Percentiles rank a stretch among this genome's conserved stretches.
Conservation (phyloP, 257 asterid genomes). For the Voacanga thouarsii region DNA sequence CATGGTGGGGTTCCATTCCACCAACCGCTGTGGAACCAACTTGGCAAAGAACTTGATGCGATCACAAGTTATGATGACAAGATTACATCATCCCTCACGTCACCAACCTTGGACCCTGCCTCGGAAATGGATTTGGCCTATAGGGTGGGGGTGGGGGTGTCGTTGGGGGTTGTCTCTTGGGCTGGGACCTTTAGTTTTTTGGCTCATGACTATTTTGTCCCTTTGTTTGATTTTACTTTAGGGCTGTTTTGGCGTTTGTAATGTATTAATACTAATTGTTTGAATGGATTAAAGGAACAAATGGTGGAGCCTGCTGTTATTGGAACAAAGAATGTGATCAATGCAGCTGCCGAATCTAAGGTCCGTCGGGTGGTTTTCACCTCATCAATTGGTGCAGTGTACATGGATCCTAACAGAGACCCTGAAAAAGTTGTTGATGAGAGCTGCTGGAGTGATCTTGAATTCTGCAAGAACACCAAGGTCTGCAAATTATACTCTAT, state of each 20-base stretch:
- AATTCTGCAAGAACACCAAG: conserved; percentile 87
- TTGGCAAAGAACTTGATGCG: neutral
- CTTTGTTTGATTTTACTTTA: neutral
- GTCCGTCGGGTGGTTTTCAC: conserved; percentile 82
- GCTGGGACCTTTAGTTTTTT: neutral
- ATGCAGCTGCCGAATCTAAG: conserved; percentile 73
- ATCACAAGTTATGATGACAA: neutral
- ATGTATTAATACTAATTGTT: neutral
- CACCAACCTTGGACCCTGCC: too few relatives aligned
- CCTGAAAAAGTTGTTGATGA: conserved; percentile 74
- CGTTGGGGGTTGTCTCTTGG: neutral
- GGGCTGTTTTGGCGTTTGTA: neutral
- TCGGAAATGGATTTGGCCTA: too few relatives aligned
- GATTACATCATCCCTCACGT: too few relatives aligned
- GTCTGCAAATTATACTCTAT: conserved; percentile 20
- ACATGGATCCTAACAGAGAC: conserved; percentile 79
- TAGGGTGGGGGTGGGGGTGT: too few relatives aligned
- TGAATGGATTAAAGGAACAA: conserved; percentile 57
- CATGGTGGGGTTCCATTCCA: neutral
- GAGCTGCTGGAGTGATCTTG: conserved; percentile 96
- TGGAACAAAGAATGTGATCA: conserved; percentile 71
- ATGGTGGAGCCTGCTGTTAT: conserved; percentile 96
- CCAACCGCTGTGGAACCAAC: neutral
- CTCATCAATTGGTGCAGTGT: conserved; percentile 81
- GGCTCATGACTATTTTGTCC: too few relatives aligned